phyloP scores from a whole-genome alignment of 352 stramenopile genomes.

The Phytophthora pluvialis region DNA sequence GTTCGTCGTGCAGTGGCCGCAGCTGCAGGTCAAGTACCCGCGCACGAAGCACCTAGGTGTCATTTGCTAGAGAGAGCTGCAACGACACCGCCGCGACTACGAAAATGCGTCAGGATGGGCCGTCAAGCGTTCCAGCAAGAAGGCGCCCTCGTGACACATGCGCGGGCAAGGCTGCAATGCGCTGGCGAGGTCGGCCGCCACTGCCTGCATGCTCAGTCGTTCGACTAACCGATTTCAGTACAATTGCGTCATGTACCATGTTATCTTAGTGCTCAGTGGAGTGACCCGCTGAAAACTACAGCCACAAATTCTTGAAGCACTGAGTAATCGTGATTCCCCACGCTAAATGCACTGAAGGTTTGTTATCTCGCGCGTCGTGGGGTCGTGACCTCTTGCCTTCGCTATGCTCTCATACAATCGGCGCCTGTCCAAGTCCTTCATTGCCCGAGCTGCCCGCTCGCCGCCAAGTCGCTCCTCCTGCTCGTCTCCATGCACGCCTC shows the following conservation, averaged over 20 bases:
- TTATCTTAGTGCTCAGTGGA: too few species aligned
- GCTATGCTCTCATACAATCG: conserved; percentile 8
- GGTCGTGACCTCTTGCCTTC: conserved; percentile 14
- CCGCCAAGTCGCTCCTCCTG: background rate
- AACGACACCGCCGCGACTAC: conserved; percentile 3
- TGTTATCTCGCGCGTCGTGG: conserved; percentile 6
- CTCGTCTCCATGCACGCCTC: conserved; percentile 42
- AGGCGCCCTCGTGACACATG: conserved; percentile 20
- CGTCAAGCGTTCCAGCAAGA: background rate
- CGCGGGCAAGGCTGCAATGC: background rate
- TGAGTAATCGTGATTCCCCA: background rate
- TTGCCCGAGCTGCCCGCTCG: background rate
- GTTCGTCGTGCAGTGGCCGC: conserved; percentile 95
- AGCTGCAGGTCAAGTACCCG: conserved; percentile 86
- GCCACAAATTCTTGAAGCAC: background rate
- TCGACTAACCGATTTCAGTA: background rate
- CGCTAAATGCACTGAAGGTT: conserved; percentile 6
- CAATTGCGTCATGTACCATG: background rate
- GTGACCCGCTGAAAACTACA: background rate
- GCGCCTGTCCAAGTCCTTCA: conserved; percentile 16
- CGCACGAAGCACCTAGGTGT: conserved; percentile 87
- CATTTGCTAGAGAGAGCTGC: conserved; percentile 69
- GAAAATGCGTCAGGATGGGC: conserved; percentile 3
- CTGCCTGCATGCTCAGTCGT: background rate
- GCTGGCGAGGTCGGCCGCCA: background rate